These are phyloP conservation scores for Fusarium pininemorale DNA, from an alignment of 2,329 filamentous ascomycete genomes.

Conservation along the genomic window DNA sequence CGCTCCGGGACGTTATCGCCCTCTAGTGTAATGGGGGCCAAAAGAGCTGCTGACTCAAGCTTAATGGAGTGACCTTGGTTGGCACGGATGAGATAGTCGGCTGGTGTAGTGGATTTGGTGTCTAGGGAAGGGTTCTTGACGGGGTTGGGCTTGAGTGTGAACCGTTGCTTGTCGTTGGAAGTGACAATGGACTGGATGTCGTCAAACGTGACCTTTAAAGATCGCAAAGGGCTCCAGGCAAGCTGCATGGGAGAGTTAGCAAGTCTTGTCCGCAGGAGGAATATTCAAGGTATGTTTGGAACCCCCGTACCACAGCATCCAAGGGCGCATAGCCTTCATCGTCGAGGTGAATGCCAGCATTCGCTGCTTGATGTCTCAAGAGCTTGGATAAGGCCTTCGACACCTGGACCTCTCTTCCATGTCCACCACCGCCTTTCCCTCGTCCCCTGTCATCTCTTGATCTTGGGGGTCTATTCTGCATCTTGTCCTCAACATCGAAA, in stretches of 20 bases:
- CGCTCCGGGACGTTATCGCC: conserved; percentile 67
- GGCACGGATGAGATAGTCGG: conserved; percentile 87
- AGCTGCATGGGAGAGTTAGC: conserved; percentile 51
- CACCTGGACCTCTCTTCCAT: conserved; percentile 57
- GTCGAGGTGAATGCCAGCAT: conserved; percentile 66
- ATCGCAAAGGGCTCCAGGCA: conserved; percentile 67
- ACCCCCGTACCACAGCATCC: conserved; percentile 61
- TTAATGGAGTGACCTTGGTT: conserved; percentile 94
- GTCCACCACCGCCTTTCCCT: conserved; percentile 43
- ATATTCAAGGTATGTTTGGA: neutral
- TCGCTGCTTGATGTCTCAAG: conserved; percentile 65
- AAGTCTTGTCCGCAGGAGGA: no score
- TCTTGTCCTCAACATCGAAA: conserved; percentile 37
- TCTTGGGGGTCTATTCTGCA: conserved; percentile 34
- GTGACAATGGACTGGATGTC: conserved; percentile 77
- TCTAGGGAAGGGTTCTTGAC: conserved; percentile 38
- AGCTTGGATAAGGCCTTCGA: conserved; percentile 65
- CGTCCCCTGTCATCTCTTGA: conserved; percentile 35
- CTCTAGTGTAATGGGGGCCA: conserved; percentile 72
- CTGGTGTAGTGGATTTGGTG: conserved; percentile 56
- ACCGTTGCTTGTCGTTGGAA: conserved; percentile 90
- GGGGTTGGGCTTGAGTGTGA: conserved; percentile 73
- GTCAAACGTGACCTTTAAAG: conserved; percentile 75
- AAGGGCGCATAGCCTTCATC: conserved; percentile 67
- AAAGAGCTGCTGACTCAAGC: conserved; percentile 73